Conservation (phyloP, 1,284 basidiomycete species). For the Sporisorium exsertum region DNA sequence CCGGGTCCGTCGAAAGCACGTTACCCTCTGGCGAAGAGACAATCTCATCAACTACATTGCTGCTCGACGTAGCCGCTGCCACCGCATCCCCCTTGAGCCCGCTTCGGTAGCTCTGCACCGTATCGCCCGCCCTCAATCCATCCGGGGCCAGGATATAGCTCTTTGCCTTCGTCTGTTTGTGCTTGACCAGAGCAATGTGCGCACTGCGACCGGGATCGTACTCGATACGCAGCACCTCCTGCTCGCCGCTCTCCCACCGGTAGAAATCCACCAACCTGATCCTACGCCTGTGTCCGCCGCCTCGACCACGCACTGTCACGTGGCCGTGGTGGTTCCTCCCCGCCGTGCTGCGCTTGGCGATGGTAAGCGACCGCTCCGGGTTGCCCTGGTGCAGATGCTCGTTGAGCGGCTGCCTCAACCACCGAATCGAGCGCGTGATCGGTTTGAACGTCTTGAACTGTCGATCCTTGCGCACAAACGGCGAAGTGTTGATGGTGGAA, state of each 20-base stretch:
- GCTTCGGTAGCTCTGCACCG: constrained; percentile 84
- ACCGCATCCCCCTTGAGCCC: constrained; percentile 13
- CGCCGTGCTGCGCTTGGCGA: constrained; percentile 84
- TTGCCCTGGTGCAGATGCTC: constrained; percentile 84
- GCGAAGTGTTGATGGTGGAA: constrained; percentile 50
- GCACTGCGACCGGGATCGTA: constrained; percentile 94
- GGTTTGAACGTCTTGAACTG: constrained; percentile 90
- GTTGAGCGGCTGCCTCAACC: constrained; percentile 83
- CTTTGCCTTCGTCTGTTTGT: constrained; percentile 73
- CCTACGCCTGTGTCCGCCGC: constrained; percentile 90
- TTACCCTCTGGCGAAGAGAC: constrained; percentile 18
- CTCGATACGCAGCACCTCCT: constrained; percentile 92
- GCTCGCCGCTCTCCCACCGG: constrained; percentile 78
- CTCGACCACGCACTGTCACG: constrained; percentile 88
- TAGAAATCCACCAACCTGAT: constrained; percentile 89
- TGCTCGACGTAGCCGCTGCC: constrained; percentile 5
- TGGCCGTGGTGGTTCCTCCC: constrained; percentile 84
- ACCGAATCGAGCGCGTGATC: constrained; percentile 84
- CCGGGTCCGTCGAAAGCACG: constrained; percentile 28
- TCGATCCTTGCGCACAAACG: constrained; percentile 64
- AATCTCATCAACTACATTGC: constrained; percentile 24
- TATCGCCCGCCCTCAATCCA: constrained; percentile 86
- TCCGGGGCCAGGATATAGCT: constrained; percentile 94
- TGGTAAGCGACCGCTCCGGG: constrained; percentile 83
- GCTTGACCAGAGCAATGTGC: constrained; percentile 88